These are phyloP conservation scores for Pythium utonaiense DNA, from an alignment of 352 stramenopile genomes.

Conservation along the genomic window DNA sequence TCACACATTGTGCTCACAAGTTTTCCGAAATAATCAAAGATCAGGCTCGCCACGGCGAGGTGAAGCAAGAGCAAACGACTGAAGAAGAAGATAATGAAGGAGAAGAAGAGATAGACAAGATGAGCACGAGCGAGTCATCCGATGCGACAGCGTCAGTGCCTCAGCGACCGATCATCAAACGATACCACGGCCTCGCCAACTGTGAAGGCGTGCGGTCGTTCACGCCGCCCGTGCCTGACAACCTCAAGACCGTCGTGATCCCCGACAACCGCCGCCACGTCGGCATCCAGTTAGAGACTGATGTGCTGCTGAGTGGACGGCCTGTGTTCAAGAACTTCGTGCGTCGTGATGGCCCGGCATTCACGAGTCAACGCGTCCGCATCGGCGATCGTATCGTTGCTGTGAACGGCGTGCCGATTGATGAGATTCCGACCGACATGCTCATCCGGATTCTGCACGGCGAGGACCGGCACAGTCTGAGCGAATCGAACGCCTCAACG, in stretches of 20 bases:
- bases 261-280: slow-evolving; percentile 23
- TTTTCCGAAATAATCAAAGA: background rate
- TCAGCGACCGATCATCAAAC: slow-evolving; percentile 12
- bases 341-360: slow-evolving; percentile 20
- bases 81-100: too few species aligned
- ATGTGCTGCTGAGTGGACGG: slow-evolving; percentile 25
- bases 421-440: slow-evolving; percentile 29
- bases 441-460: slow-evolving; percentile 24
- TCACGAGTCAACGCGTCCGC: background rate
- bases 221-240: background rate
- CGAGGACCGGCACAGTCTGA: background rate
- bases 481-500: background rate
- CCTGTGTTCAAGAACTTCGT: slow-evolving; percentile 35
- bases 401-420: slow-evolving; percentile 26
- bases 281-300: slow-evolving; percentile 36
- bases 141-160: background rate
- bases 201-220: slow-evolving; percentile 19
- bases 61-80: background rate
- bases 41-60: background rate
- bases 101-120: too few species aligned
- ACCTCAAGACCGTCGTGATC: slow-evolving; percentile 24
- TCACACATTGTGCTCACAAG: background rate
- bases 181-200: slow-evolving; percentile 15
- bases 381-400: slow-evolving; percentile 26
- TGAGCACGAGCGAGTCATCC: background rate